phyloP scores from a whole-genome alignment of 129 eudicot genomes.

The Scalesia atractyloides region DNA sequence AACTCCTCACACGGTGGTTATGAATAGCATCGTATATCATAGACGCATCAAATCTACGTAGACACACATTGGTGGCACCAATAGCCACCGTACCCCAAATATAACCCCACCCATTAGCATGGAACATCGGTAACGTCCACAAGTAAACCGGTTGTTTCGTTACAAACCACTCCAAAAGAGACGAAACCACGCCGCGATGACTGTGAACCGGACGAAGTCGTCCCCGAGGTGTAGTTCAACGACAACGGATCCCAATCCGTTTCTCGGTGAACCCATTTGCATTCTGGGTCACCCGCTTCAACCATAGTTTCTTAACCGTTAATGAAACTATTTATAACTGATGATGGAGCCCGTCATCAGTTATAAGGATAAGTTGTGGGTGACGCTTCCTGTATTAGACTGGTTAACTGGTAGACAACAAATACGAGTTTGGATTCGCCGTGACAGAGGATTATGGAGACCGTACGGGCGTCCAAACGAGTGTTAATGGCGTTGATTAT shows the following conservation, averaged over 20 bases:
- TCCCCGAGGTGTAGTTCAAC: constrained; percentile 59
- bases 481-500: constrained; percentile 35
- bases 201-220: constrained; percentile 58
- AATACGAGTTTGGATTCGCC: constrained; percentile 33
- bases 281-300: constrained; percentile 42
- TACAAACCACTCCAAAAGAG: constrained; percentile 54
- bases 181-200: constrained; percentile 42
- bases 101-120: constrained; percentile 74
- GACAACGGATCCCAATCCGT: constrained; percentile 58
- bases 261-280: constrained; percentile 50
- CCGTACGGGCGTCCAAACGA: constrained; percentile 34
- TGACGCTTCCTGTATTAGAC: constrained; percentile 15
- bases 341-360: constrained; percentile 16
- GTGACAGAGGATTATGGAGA: constrained; percentile 28
- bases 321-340: background rate
- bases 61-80: constrained; percentile 61
- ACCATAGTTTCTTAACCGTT: constrained; percentile 43
- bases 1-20: constrained; percentile 45
- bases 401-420: constrained; percentile 27
- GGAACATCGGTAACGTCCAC: constrained; percentile 85
- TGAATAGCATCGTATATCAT: constrained; percentile 35
- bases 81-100: constrained; percentile 78
- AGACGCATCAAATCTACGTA: constrained; percentile 52
- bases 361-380: constrained; percentile 38
- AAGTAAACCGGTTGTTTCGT: constrained; percentile 57